Evolutionary conservation across 1,139 yeast species (phyloP), one percentile per base, ranked within the genome.

Genomic region (Candida labiduridarum): DNA sequence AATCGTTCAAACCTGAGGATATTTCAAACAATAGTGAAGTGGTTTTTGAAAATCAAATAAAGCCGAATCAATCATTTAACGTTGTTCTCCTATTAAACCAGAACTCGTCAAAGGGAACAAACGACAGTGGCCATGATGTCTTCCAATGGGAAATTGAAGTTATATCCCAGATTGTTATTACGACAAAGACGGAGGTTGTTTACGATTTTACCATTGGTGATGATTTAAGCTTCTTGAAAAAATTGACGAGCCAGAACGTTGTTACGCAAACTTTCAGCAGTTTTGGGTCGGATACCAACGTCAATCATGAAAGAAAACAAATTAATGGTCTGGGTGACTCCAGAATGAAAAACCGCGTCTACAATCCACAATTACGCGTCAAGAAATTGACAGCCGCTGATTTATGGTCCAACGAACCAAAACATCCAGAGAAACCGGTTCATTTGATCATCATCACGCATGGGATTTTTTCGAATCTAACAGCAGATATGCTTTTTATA

Each of bases 381-480:
- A 62, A 69, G 22, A 78, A 79, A 51, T 65, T 72, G 47, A 84
- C 80, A 46, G 86, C 95, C 0, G 60, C 77, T 4, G 94, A 89
- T 53, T 61, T 92, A 7, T 91, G 97, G 97, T 78, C 67, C 63
- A 16, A 83, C 80, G 66, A 66, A 38, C 71, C 71, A 2, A 65
- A 61, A 35, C 56, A 73, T 7, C 72, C 76, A 5, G 56, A 65
- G 4, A 66, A 69, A 45, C 88, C 89, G 0, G 74, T 84, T 6
- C 97, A 90, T 67, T 70, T 90, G 51, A 87, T 89, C 16, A 75
- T 90, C 1, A 60, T 94, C 12, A 89, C 97, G 0, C 99, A 94
- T 68, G 99, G 99, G 0, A 73, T 94, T 35, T 96, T 91, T 64
- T 89, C 97, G 0, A 94, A 94, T 62, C 81, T 87, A 1, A 83